Base-by-base conservation (phyloP, 2,329 filamentous ascomycete species). In the Celoporthe dispersa region DNA sequence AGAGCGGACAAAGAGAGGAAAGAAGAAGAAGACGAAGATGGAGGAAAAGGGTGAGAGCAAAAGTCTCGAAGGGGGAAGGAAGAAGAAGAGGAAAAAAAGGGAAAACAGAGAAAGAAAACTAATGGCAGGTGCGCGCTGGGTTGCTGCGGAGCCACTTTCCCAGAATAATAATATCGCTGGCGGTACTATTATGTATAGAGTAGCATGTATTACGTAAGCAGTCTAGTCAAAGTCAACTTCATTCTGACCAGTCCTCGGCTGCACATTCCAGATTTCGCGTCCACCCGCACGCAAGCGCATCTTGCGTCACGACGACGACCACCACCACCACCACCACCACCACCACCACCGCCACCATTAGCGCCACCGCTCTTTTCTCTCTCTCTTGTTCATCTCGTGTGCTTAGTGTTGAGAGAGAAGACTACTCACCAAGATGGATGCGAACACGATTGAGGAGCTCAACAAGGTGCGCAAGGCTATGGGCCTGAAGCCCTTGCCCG, bases 391-490 rank as follows among this genome's bases (percentile, higher is more conserved):
- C 28, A 2, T 19, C 25, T 31, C n/a, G 14, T 19, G 8, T 57
- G n/a, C n/a, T 14, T 37, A 31, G 35, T 6, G 22, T 37, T 16
- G 1, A 9, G 19, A 63, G 22, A 22, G 3, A 53, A 35, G 37
- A 3, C 19, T n/a, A 4, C 51, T 66, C 64, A 70, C 63, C 75
- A 82, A 75, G 61, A 89, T 89, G 84, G 88, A 91, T 79, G 84
- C 90, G 75, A 88, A 93, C 60, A 91, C 92, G 37, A 94, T 98
- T 78, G 93, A 97, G 81, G 94, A 98, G 86, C 94, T 93, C 74
- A 98, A 98, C 84, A 92, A 94, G 78, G 91, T 98, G 77, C 94
- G 95, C 76, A 86, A 91, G 76, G 93, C 94, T 64, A 89, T 98
- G 83, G 95, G 95, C 77, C 90, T 98, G 85, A 93, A 95, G 78